Conservation (phyloP, 2,329 filamentous ascomycete genomes). For the Cladosporium sp. region DNA sequence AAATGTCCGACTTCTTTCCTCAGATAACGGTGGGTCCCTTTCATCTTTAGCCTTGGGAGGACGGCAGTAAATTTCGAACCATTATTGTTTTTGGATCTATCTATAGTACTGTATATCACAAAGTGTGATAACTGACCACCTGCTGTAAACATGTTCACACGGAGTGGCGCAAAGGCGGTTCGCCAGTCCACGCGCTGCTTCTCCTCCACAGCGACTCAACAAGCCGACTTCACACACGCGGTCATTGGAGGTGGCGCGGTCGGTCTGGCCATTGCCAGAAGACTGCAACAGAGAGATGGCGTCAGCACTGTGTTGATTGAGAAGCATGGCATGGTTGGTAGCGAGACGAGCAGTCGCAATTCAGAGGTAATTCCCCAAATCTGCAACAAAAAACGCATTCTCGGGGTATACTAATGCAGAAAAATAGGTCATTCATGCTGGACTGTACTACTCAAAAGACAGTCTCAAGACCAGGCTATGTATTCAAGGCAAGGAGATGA, state of each 20-base stretch:
- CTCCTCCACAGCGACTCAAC: conserved; percentile 41
- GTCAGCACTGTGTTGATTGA: conserved; percentile 77
- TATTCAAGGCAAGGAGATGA: conserved; percentile 69
- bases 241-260: conserved; percentile 73
- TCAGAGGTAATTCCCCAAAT: conserved; percentile 62
- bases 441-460: conserved; percentile 78
- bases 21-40: background rate
- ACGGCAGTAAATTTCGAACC: conserved; percentile 3
- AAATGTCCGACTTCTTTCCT: conserved; percentile 11
- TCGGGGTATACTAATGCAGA: background rate
- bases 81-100: background rate
- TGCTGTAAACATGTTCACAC: conserved; percentile 19
- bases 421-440: conserved; percentile 81
- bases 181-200: conserved; percentile 37
- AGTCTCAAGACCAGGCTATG: conserved; percentile 84
- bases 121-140: background rate
- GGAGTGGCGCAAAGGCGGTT: conserved; percentile 7
- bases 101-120: background rate
- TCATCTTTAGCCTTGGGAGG: background rate
- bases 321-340: conserved; percentile 72
- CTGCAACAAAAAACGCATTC: background rate
- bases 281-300: conserved; percentile 62
- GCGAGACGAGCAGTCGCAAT: conserved; percentile 86
- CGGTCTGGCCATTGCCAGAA: conserved; percentile 75
- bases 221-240: conserved; percentile 64